phyloP scores from a whole-genome alignment of 306 rosid genomes.

The Begonia masoniana region DNA sequence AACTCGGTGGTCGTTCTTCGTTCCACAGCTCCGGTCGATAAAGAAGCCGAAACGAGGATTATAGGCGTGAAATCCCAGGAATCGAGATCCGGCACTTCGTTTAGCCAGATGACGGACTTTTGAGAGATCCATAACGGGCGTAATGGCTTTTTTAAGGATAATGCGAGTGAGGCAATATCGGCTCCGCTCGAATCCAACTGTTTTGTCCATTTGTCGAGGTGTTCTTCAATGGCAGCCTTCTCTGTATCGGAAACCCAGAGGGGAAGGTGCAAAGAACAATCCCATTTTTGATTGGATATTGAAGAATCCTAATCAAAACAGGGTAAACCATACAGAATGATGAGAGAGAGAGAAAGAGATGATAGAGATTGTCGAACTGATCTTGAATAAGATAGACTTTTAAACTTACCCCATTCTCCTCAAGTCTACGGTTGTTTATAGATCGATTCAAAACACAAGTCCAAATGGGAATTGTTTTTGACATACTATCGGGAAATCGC shows the following conservation, averaged over 20 bases:
- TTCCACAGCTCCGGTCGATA: constrained; percentile 30
- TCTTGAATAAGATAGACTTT: too few species aligned
- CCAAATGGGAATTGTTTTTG: constrained; percentile 93
- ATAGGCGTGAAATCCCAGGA: constrained; percentile 95
- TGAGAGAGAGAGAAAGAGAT: background rate
- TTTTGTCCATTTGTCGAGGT: constrained; percentile 66
- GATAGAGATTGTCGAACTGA: too few species aligned
- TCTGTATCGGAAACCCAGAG: constrained; percentile 77
- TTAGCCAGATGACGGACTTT: constrained; percentile 76
- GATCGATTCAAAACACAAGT: constrained; percentile 76
- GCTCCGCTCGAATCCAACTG: constrained; percentile 53
- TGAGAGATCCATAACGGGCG: constrained; percentile 95
- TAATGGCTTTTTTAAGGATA: constrained; percentile 57
- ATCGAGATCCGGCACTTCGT: constrained; percentile 81
- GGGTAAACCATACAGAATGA: constrained; percentile 6
- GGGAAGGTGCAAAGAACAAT: constrained; percentile 84
- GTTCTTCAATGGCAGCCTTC: constrained; percentile 53
- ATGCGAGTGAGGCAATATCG: constrained; percentile 56
- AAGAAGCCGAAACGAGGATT: constrained; percentile 73
- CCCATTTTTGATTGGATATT: constrained; percentile 46
- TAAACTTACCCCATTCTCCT: constrained; percentile 23
- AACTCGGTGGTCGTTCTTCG: constrained; percentile 54
- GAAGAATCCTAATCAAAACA: constrained; percentile 23
- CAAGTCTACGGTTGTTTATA: constrained; percentile 17
- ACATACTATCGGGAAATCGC: constrained; percentile 93